phyloP scores from a whole-genome alignment of 805 yeast genomes.

The Wickerhamiella azymoides region DNA sequence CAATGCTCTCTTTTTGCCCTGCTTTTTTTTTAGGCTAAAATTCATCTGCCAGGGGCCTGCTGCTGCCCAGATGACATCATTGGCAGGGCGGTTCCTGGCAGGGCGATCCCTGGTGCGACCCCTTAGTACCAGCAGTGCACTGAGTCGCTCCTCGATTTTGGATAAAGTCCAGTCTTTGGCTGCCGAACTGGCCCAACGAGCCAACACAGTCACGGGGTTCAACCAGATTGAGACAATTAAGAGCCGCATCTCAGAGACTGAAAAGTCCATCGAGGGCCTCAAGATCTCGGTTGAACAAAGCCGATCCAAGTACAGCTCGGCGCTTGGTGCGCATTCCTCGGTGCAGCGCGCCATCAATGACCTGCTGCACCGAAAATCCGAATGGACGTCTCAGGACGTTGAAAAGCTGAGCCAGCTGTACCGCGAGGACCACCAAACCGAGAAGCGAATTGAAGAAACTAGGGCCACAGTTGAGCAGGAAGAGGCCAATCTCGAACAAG shows the following conservation, averaged over 20 bases:
- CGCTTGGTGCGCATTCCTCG: conserved; percentile 33
- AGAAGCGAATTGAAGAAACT: conserved; percentile 41
- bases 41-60: conserved; percentile 3
- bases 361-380: conserved; percentile 65
- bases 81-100: background rate
- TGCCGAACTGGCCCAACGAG: conserved; percentile 34
- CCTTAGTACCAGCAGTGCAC: background rate
- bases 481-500: conserved; percentile 33
- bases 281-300: conserved; percentile 35
- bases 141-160: conserved; percentile 12
- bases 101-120: background rate
- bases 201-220: conserved; percentile 90
- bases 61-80: conserved; percentile 1
- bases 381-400: conserved; percentile 67
- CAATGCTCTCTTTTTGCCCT: background rate
- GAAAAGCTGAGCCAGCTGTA: conserved; percentile 75
- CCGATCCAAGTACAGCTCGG: conserved; percentile 25
- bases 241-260: conserved; percentile 41
- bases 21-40: conserved; percentile 1
- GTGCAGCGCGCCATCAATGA: conserved; percentile 83
- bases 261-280: conserved; percentile 35
- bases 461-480: conserved; percentile 42
- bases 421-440: conserved; percentile 65
- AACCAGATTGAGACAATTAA: conserved; percentile 62
- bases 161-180: conserved; percentile 25